Evolutionary conservation across 2,329 filamentous ascomycete species (phyloP), one percentile per base, ranked within the genome.

Genomic region (Fonsecaea nubica): DNA sequence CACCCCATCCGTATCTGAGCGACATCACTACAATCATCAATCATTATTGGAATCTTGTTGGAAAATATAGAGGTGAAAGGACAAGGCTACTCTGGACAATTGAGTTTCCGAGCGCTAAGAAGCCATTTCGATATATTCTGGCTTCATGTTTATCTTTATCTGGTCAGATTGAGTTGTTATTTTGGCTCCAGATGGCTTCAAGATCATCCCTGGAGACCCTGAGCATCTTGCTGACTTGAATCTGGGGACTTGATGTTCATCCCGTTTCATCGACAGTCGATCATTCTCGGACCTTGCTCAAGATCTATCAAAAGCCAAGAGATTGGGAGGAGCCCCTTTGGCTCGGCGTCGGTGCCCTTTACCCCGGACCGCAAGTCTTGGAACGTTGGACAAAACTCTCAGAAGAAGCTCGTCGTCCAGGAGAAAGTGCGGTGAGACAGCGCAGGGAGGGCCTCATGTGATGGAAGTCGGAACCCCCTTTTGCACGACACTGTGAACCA

Each of bases 371-470:
- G 45, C 25, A 50, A 10, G 30, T 21, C 53, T 55, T 21, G 30
- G 30, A 4, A 25, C 35, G 8, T 58, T 58, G 32, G 35, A 25
- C 21, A 25, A 15, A 21, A 10, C n/a, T 25, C 36, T 38, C 36
- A 38, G 5, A 32, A 35, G 58, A 30, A 30, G n/a, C 54, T 21
- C 32, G 58, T 48, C 45, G 32, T 32, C 60, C 35, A 64, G 67
- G 63, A 63, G 33, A 67, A 69, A 55, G 30, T 67, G 65, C 68
- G 68, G 68, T 69, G 68, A 67, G 65, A 42, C 13, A 21, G 35
- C 48, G 25, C 9, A 32, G 52, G 48, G 32, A 32, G 52, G 48
- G 21, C 21, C 55, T 69, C 68, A 69, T 69, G 68, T 67, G 68
- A 65, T 25, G 12, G 12, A 9, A 30, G 40, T 42, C 40, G n/a